Evolutionary conservation across 495 filamentous ascomycete genomes (phyloP).

Genomic region (Glonium stellatum): DNA sequence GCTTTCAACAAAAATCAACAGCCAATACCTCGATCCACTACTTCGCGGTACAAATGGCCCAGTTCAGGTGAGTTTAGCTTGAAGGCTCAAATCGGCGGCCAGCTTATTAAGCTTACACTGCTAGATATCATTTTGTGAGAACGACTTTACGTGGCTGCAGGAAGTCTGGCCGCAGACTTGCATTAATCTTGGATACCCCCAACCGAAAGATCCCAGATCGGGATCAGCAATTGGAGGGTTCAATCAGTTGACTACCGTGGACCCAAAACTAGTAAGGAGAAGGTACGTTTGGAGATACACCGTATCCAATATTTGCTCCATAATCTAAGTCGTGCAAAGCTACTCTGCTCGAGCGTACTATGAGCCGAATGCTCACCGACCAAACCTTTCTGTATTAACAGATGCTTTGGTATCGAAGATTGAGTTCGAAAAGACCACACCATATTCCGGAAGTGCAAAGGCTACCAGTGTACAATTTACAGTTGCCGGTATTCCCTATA

Average conservation of each 20-base stretch:
- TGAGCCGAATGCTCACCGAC: constrained; percentile 24
- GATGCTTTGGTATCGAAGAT: constrained; percentile 43
- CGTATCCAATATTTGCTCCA: too few species aligned
- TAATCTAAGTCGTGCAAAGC: constrained; percentile 20
- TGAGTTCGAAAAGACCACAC: constrained; percentile 34
- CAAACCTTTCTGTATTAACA: constrained; percentile 44
- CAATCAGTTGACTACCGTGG: constrained; percentile 39
- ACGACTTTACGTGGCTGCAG: constrained; percentile 16
- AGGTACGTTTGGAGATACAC: neutral
- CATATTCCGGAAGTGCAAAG: constrained; percentile 17
- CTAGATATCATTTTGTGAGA: constrained; percentile 20
- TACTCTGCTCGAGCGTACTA: constrained; percentile 23
- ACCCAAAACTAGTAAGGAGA: constrained; percentile 32
- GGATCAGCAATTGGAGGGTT: constrained; percentile 40
- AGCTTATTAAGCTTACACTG: neutral
- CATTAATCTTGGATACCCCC: constrained; percentile 15
- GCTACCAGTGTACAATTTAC: constrained; percentile 21
- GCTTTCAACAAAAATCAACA: constrained; percentile 16
- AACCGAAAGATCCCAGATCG: constrained; percentile 16
- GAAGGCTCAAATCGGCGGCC: neutral
- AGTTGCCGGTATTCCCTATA: constrained; percentile 18
- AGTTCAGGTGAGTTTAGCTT: constrained; percentile 9
- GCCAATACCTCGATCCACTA: constrained; percentile 15
- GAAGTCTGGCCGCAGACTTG: constrained; percentile 18
- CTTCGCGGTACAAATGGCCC: constrained; percentile 19